phyloP scores from a whole-genome alignment of 2,329 filamentous ascomycete genomes.

The Microcyclospora pomicola region DNA sequence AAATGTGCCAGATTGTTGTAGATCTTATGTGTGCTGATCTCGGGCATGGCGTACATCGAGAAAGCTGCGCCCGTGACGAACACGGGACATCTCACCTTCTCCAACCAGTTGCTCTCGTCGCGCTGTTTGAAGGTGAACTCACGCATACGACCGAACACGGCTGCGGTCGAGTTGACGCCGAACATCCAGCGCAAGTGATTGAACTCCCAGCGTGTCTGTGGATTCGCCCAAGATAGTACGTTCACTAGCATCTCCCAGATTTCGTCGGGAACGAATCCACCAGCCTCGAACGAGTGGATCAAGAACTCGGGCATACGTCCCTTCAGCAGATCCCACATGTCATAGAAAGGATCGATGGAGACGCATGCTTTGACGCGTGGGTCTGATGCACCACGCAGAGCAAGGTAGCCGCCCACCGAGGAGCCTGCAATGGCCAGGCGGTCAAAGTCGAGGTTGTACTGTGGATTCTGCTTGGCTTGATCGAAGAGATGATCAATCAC shows the following conservation, averaged over 20 bases:
- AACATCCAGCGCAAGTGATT: not conserved
- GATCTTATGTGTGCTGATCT: not conserved
- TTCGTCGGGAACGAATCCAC: not conserved
- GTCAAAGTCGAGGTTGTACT: constrained; percentile 23
- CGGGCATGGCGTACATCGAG: not conserved
- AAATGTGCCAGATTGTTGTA: not conserved
- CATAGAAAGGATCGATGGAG: constrained; percentile 25
- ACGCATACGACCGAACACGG: not conserved
- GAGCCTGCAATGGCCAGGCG: constrained; percentile 27
- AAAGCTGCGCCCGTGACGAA: not conserved
- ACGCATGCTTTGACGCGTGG: constrained; percentile 33
- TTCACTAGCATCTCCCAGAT: not conserved
- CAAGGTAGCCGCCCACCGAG: constrained; percentile 34
- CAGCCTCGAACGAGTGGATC: not conserved
- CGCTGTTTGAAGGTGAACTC: not conserved
- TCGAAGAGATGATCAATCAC: constrained; percentile 13
- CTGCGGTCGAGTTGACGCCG: not conserved
- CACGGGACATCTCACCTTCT: not conserved
- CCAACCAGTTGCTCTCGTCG: not conserved
- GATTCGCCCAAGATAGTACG: not conserved
- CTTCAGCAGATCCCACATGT: constrained; percentile 20
- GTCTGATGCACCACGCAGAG: constrained; percentile 30
- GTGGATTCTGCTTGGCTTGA: not conserved
- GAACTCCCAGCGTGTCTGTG: not conserved
- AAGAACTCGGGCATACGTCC: not conserved